Evolutionary conservation across 768 basidiomycete species (phyloP), one percentile per base, ranked within the genome.

Genomic region (Kwoniella bestiolae): DNA sequence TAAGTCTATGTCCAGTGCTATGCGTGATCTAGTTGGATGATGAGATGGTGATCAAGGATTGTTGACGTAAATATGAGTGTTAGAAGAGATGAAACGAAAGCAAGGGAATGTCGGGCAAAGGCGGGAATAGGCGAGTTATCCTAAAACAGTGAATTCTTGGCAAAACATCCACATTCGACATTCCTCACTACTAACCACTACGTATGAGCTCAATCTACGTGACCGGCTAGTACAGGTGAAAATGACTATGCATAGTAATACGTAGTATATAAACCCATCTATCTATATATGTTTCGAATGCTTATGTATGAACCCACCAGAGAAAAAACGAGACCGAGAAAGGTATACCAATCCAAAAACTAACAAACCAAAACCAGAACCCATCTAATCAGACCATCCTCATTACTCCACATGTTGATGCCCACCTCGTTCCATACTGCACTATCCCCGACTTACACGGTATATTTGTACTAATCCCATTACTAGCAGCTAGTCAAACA

Each of bases 401-500:
- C 46, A 21, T n/a, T 9, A 47, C 9, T n/a, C 11, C 11, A 21
- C n/a, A n/a, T n/a, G 18, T n/a, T 9, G 18, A n/a, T 21, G 11
- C n/a, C 25, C 46, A 47, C 0, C n/a, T 6, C 16, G 18, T 25
- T 21, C 12, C n/a, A 47, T 25, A 25, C n/a, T 25, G 9, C 46
- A n/a, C 21, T 25, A n/a, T 47, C 25, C 25, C 46, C 9, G 11
- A 3, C n/a, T 18, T 25, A n/a, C 2, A 47, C 46, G 46, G 3
- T 25, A 9, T 21, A 47, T n/a, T n/a, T n/a, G n/a, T n/a, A n/a
- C n/a, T n/a, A n/a, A n/a, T n/a, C 46, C 46, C n/a, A n/a, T 47
- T 25, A 41, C 11, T 14, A 25, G 11, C n/a, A 60, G 47, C 9
- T 47, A 60, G 46, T 57, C 56, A 66, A 50, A 49, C 66, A 51